Evolutionary conservation across 2,329 filamentous ascomycete genomes (phyloP), one percentile per base, ranked within the genome.

Genomic region (Periconia digitata): DNA sequence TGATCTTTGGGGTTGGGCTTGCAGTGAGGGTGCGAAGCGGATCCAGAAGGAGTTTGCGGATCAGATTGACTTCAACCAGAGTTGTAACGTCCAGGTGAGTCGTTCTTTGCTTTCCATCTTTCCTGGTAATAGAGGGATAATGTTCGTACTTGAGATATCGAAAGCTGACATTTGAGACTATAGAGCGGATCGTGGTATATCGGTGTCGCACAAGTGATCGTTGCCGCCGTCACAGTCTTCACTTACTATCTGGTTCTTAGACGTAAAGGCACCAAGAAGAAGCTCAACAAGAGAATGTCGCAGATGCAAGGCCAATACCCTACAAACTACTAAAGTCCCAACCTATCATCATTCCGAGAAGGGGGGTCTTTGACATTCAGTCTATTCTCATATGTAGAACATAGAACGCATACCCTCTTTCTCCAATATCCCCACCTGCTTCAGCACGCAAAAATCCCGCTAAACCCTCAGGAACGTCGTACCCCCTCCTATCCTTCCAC

Each of bases 1-100:
- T 50, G 72, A 74, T 62, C 54, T 74, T 3, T 75, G 73, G 73
- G 73, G 72, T 0, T 75, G 73, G 73, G 72, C 65, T 21, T 74
- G 70, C 49, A 66, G 61, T 56, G 29, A 49, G 2, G 55, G 55
- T 1, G 72, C 73, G 29, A 41, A 60, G 40, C 59, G 56, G 46
- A 64, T 74, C 15, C 72, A 74, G 57, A 56, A 60, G 38, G 63
- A 67, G n/a, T 69, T 75, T 49, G 52, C 51, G 32, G 49, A 57
- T 4, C 62, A 69, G 40, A 58, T 75, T 21, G 57, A 73, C 38
- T 74, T 74, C 47, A 47, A 64, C 8, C 47, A 38, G 38, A 72
- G 63, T 51, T 75, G 72, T 45, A 62, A 57, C 43, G 55, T 70
- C 6, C 72, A 73, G 65, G 67, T 71, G 44, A 51, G 51, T 44